A percentile compares a stretch with the other conserved stretches of the same genome.
These are phyloP conservation scores for Fusarium duplospermum DNA, from an alignment of 2,329 filamentous ascomycete genomes.

Conservation along the genomic window DNA sequence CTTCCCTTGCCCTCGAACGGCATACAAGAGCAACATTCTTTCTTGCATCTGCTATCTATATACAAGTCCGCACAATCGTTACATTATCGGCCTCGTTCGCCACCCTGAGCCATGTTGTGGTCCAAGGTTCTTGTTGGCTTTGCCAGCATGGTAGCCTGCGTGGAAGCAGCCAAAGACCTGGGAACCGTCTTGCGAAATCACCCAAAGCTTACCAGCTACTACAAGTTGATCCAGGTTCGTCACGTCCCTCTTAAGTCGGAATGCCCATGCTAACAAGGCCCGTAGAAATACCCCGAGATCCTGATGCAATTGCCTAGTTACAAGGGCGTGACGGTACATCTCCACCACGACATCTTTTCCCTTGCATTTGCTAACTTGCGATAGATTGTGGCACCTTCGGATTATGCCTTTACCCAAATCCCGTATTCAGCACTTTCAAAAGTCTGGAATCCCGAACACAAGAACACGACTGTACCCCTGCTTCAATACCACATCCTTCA, in stretches of 20 bases:
- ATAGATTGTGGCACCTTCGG: conserved; percentile 67
- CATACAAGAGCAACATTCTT: background rate
- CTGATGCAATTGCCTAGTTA: conserved; percentile 57
- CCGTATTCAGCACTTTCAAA: conserved; percentile 62
- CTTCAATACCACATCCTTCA: conserved; percentile 72
- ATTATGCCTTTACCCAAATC: conserved; percentile 67
- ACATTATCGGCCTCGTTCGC: background rate
- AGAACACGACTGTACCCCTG: conserved; percentile 59
- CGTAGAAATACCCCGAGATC: conserved; percentile 59
- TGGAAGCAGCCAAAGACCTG: conserved; percentile 48
- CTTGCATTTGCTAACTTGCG: background rate
- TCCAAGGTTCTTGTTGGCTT: conserved; percentile 33
- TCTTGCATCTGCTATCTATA: background rate
- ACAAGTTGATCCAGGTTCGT: conserved; percentile 56
- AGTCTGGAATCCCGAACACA: conserved; percentile 58
- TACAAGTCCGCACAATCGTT: background rate
- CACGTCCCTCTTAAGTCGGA: background rate
- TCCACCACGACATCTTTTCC: background rate
- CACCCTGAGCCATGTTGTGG: conserved; percentile 29
- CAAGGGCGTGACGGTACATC: conserved; percentile 57
- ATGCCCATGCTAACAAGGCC: background rate
- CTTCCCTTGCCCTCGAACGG: background rate
- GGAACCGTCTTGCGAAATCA: conserved; percentile 53
- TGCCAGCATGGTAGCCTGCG: conserved; percentile 35
- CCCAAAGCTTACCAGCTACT: conserved; percentile 57